Conservation (phyloP, 2,329 filamentous ascomycete species). For the Sclerotiophoma versabilis region DNA sequence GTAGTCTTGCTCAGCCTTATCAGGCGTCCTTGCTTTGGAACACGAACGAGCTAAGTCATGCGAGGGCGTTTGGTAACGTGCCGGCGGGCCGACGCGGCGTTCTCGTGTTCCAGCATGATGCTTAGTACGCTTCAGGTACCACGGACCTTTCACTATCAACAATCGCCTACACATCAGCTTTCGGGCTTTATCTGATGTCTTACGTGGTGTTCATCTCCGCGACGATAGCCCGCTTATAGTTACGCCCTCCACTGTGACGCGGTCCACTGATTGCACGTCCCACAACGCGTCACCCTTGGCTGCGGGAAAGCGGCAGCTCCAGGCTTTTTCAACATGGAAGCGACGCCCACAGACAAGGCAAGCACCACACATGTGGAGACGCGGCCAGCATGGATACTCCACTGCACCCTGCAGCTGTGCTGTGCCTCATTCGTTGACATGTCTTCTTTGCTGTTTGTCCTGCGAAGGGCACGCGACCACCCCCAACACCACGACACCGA, state of each 20-base stretch:
- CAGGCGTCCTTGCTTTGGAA: background rate
- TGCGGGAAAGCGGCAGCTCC: conserved; percentile 9
- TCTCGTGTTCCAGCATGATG: conserved; percentile 9
- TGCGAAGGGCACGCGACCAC: conserved; percentile 9
- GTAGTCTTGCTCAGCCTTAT: background rate
- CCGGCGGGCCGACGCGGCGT: conserved; percentile 6
- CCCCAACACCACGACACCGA: background rate
- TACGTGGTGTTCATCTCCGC: background rate
- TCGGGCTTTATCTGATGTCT: background rate
- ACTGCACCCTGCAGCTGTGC: conserved; percentile 8
- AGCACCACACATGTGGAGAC: conserved; percentile 13
- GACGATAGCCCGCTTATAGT: background rate
- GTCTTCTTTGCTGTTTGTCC: conserved; percentile 1
- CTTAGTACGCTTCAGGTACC: conserved; percentile 8
- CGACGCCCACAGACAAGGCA: conserved; percentile 10
- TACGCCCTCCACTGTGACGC: background rate
- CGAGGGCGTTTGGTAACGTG: conserved; percentile 9
- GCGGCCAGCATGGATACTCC: conserved; percentile 4
- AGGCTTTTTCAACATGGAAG: conserved; percentile 6
- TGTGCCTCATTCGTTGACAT: conserved; percentile 11
- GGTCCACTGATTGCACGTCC: conserved; percentile 12
- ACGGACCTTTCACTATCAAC: background rate
- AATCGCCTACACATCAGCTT: background rate
- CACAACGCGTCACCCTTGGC: conserved; percentile 18
- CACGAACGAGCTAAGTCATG: conserved; percentile 7